Evolutionary conservation across 345 rosid genomes (phyloP).

Genomic region (Laguncularia racemosa): DNA sequence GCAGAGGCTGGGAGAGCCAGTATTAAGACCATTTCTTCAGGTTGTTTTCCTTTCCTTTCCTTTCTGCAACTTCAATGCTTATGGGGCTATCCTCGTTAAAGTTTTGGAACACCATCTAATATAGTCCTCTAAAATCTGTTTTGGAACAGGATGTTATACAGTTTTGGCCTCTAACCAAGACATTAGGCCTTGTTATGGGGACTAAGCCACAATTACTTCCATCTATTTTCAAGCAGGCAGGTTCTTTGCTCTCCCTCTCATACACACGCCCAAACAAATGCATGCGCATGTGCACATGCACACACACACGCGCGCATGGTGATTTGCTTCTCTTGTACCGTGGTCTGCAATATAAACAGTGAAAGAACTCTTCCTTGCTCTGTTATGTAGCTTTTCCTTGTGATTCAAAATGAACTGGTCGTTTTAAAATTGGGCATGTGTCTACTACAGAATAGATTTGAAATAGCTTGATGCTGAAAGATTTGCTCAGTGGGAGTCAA

Average conservation of each 20-base stretch:
- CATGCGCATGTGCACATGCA: neutral
- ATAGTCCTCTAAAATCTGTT: neutral
- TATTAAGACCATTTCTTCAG: constrained; percentile 93
- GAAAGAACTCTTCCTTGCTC: no score
- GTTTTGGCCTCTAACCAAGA: constrained; percentile 80
- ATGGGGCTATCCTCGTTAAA: neutral
- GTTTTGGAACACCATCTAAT: neutral
- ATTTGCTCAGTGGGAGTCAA: no score
- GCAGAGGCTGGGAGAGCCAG: constrained; percentile 78
- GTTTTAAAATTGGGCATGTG: no score
- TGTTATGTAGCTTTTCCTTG: no score
- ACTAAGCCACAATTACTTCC: constrained; percentile 84
- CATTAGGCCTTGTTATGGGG: constrained; percentile 86
- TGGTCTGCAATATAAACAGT: no score
- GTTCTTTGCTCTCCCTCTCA: neutral
- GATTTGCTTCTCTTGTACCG: no score
- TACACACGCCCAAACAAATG: no score
- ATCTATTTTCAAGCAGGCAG: constrained; percentile 77
- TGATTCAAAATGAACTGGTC: no score
- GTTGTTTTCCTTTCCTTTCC: constrained; percentile 14
- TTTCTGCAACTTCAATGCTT: neutral
- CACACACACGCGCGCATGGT: no score
- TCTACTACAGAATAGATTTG: no score
- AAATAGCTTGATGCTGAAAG: no score
- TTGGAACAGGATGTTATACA: constrained; percentile 65